phyloP scores from a whole-genome alignment of 495 filamentous ascomycete genomes.

The Penicillium canescens region DNA sequence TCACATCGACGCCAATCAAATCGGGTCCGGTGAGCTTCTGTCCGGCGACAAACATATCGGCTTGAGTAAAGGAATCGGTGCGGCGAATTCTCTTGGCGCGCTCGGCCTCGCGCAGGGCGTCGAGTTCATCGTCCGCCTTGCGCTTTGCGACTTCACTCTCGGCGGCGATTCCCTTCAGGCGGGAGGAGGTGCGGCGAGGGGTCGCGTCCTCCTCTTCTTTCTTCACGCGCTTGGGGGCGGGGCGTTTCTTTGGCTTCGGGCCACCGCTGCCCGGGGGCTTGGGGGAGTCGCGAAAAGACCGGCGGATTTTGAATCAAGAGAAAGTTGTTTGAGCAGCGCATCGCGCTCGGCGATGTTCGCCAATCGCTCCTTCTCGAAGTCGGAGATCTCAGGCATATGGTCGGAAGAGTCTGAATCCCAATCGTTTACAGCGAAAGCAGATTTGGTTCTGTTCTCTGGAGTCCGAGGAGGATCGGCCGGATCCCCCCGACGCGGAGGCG shows the following conservation, averaged over 20 bases:
- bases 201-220: slow-evolving; percentile 43
- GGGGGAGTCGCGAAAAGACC: slow-evolving; percentile 46
- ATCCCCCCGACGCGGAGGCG: slow-evolving; percentile 9
- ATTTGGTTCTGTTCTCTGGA: background rate
- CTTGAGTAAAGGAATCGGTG: slow-evolving; percentile 68
- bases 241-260: slow-evolving; percentile 48
- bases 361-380: slow-evolving; percentile 69
- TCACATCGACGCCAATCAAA: slow-evolving; percentile 52
- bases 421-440: background rate
- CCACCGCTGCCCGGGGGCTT: slow-evolving; percentile 26
- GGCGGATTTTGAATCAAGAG: slow-evolving; percentile 52
- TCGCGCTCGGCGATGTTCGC: slow-evolving; percentile 75
- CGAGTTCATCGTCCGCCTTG: slow-evolving; percentile 73
- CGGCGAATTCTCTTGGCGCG: slow-evolving; percentile 71
- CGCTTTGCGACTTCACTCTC: slow-evolving; percentile 76
- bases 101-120: slow-evolving; percentile 59
- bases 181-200: slow-evolving; percentile 65
- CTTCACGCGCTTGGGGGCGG: slow-evolving; percentile 48
- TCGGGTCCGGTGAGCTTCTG: slow-evolving; percentile 55
- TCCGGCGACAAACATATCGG: slow-evolving; percentile 78
- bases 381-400: slow-evolving; percentile 45
- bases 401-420: background rate
- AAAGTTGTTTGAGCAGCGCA: slow-evolving; percentile 61
- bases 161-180: slow-evolving; percentile 64
- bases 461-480: background rate